phyloP scores from a whole-genome alignment of 441 rosid genomes.

The Cnidoscolus chayamansa region DNA sequence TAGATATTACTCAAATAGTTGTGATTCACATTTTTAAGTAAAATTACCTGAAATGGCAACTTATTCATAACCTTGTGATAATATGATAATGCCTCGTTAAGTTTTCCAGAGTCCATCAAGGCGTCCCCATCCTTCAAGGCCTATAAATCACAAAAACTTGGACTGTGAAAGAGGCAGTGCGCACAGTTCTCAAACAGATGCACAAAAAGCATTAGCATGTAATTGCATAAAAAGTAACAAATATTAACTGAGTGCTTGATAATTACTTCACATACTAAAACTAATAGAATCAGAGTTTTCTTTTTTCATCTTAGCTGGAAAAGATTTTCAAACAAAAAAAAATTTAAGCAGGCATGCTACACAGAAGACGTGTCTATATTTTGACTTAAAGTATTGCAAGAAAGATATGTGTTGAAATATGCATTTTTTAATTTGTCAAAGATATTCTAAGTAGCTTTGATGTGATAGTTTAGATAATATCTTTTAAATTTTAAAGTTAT shows the following conservation, averaged over 20 bases:
- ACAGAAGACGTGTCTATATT: too few species aligned
- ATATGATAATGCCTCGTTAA: conserved; percentile 64
- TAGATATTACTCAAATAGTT: not conserved
- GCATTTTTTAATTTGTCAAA: too few species aligned
- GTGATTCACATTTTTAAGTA: conserved; percentile 8
- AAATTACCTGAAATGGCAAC: conserved; percentile 65
- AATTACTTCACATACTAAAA: too few species aligned
- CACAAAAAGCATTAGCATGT: not conserved
- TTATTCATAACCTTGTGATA: conserved; percentile 65
- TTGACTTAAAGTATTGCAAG: not conserved
- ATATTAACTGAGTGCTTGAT: too few species aligned
- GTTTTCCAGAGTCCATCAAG: conserved; percentile 76
- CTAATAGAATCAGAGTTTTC: too few species aligned
- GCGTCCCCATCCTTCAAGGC: conserved; percentile 63
- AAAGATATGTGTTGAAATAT: not conserved
- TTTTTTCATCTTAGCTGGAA: too few species aligned
- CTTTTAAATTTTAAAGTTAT: too few species aligned
- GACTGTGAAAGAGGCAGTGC: conserved; percentile 12
- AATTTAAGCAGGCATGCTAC: too few species aligned
- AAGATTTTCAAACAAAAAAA: too few species aligned
- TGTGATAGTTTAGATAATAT: too few species aligned
- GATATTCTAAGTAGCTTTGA: too few species aligned
- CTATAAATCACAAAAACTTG: conserved; percentile 37
- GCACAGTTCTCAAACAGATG: not conserved
- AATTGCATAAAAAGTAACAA: too few species aligned